Base-by-base conservation (phyloP, 2,329 filamentous ascomycete genomes). In the Metarhizium robertsii region DNA sequence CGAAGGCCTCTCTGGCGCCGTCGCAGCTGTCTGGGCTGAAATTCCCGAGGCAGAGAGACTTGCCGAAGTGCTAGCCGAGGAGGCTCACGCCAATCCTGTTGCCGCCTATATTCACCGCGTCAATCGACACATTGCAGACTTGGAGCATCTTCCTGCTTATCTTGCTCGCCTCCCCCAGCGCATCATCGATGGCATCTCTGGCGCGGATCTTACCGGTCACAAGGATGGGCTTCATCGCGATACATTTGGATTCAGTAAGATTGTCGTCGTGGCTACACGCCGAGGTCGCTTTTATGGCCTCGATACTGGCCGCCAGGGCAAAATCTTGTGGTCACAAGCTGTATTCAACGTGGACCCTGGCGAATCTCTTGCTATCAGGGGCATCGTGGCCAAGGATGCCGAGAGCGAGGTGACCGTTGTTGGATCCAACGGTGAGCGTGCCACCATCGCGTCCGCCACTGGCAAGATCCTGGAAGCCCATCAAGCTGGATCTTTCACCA, bases 51-150 rank as follows among this genome's bases (percentile, higher is more conserved):
- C 81, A 16, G 87, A 92, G 66, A 80, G 84, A 53, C 75, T 96
- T 51, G 90, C 85, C 6, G 86, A 88, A 67, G 88, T 90, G 34
- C 77, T 97, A 7, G 88, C 95, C 61, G 82, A 88, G 29, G 92
- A 99, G 71, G 88, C 89, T 4, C 88, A 96, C 66, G 87, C 86
- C 65, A 95, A 87, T 66, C 78, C 89, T 3, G 65, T 89, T 6
- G 77, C 81, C 11, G 94, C 94, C n/a, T 99, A 96, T 65, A 73
- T 92, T 32, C 91, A 96, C 71, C 87, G 94, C 14, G 78, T 96
- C 14, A 87, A 81, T 60, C 87, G 94, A 49, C 94, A 99, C 66
- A 64, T 90, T 14, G 77, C 83, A 49, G 94, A 96, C 61, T 76
- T 96, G 43, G 77, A 87, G 65, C 77, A 87, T 62, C 77, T 97